These are phyloP conservation scores for Chrysoporthe deuterocubensis DNA, from an alignment of 2,329 filamentous ascomycete genomes.

Conservation along the genomic window DNA sequence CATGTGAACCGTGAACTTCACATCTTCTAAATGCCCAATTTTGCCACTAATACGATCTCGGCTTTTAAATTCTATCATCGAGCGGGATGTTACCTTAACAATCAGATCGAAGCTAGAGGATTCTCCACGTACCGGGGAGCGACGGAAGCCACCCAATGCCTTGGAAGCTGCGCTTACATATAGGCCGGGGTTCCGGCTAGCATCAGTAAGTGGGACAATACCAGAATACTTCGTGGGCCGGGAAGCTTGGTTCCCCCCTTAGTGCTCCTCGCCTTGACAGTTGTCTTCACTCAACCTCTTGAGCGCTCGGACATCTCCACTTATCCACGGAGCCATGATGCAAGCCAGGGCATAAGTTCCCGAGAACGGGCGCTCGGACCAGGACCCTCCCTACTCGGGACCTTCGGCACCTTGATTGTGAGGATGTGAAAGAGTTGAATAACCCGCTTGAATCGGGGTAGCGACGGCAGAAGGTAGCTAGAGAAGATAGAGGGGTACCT, in stretches of 20 bases:
- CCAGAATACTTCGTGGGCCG: not conserved
- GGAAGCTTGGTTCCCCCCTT: conserved; percentile 9
- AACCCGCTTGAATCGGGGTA: not conserved
- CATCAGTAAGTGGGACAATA: not conserved
- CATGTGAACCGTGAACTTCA: conserved; percentile 8
- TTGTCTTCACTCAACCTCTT: conserved; percentile 5
- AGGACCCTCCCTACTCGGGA: not conserved
- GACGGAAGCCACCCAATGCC: not conserved
- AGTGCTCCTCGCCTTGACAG: conserved; percentile 9
- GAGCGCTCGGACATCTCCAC: conserved; percentile 27
- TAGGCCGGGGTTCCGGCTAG: not conserved
- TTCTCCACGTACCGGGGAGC: not conserved
- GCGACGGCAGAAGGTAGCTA: not conserved
- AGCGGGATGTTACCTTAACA: not conserved
- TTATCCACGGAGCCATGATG: conserved; percentile 16
- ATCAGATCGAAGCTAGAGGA: no score
- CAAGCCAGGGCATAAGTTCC: not conserved
- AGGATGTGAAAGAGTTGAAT: not conserved
- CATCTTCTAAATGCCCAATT: not conserved
- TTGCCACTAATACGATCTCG: not conserved
- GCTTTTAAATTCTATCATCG: not conserved
- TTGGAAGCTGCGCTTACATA: not conserved
- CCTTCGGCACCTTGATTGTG: not conserved
- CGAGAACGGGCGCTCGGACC: not conserved
- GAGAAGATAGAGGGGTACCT: not conserved